Evolutionary conservation across 805 yeast species (phyloP), one percentile per base, ranked within the genome.

Genomic region (Hanseniaspora singularis): DNA sequence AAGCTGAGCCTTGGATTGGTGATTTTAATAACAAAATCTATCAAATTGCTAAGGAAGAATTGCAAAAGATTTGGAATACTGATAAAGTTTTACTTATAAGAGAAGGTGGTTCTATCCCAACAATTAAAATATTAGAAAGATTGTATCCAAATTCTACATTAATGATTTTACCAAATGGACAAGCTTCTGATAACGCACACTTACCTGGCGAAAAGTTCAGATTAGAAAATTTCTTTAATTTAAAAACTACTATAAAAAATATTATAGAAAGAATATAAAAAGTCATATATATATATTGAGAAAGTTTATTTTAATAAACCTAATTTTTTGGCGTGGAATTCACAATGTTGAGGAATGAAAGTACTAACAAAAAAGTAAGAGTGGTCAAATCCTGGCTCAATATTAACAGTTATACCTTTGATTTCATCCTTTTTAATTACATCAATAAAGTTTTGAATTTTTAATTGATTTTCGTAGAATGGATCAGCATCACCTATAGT

Each of bases 91-190:
- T 89, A 34, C 80, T 78, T 51, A 84, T 92, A 27, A 74, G 97
- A 53, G 98, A 92, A 65, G 98, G 98, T 51, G 98, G 98, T 0
- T 85, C 96, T 0, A 87, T 89, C 60, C 96, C 98, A 1, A 80
- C 89, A 10, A 78, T 92, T 7, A 65, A 96, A 52, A 81, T 81
- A 51, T 64, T 89, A 53, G 98, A 89, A 56, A 83, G 83, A 60
- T 18, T 44, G 20, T 67, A 73, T 11, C 83, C 89, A 53, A 63
- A 71, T 44, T 95, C 97, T 3, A 84, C 85, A 22, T 97, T 96
- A 1, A 94, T 89, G 0, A 97, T 92, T 62, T 74, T 92, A 28
- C 97, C 98, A 2, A 86, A 96, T 58, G 98, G 97, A 0, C 98
- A 89, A 65, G 74, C 89, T 1, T 77, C 92, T 36, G 97, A 92